phyloP scores from a whole-genome alignment of 768 basidiomycete genomes.

The Kwoniella sp. region DNA sequence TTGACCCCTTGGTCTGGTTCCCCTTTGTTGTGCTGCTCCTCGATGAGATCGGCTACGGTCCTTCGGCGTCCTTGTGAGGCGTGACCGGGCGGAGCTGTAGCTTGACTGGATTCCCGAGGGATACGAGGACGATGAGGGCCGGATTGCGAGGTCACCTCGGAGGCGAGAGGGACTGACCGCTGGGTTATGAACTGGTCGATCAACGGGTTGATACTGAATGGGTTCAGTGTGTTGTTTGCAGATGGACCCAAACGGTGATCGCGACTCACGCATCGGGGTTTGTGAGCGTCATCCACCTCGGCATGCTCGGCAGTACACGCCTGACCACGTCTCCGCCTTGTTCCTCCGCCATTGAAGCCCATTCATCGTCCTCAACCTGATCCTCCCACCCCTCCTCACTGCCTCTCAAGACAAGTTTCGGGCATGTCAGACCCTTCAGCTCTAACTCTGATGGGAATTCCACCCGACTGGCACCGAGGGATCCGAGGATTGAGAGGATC shows the following conservation, averaged over 20 bases:
- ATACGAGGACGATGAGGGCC: too few relatives aligned
- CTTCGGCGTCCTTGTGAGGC: neutral
- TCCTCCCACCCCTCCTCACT: slow-evolving; percentile 8
- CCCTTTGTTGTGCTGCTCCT: too few relatives aligned
- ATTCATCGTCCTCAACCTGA: neutral
- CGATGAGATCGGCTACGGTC: neutral
- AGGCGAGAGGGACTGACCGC: neutral
- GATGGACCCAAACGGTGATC: neutral
- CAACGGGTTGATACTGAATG: slow-evolving; percentile 5
- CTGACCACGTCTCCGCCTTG: neutral
- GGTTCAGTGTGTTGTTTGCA: neutral
- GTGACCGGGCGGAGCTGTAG: too few relatives aligned
- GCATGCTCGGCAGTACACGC: slow-evolving; percentile 1
- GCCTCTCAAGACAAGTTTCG: slow-evolving; percentile 2
- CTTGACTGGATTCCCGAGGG: too few relatives aligned
- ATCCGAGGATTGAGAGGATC: too few relatives aligned
- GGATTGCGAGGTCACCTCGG: too few relatives aligned
- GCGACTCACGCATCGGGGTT: slow-evolving; percentile 4
- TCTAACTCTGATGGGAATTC: too few relatives aligned
- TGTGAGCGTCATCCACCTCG: slow-evolving; percentile 18
- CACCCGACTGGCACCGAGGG: too few relatives aligned
- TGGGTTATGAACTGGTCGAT: slow-evolving; percentile 3
- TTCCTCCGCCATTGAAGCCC: neutral
- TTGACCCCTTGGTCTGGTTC: too few relatives aligned
- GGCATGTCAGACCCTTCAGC: too few relatives aligned